These are phyloP conservation scores for Circinella minor DNA, from an alignment of 371 early-diverging fungal genomes.

Conservation along the genomic window DNA sequence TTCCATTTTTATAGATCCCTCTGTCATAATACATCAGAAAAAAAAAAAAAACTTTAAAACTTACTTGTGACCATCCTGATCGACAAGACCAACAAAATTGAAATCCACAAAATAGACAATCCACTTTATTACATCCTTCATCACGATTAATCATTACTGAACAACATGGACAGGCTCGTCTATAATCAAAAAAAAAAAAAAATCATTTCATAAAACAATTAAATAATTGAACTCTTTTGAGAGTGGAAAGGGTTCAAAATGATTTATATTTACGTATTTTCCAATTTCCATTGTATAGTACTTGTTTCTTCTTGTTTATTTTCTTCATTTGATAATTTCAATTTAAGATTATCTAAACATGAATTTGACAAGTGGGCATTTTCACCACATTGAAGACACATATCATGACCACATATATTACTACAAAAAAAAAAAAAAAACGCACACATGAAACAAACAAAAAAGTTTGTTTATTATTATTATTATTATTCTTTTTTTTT, in stretches of 20 bases:
- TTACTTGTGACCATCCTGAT: slow-evolving; percentile 46
- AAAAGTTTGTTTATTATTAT: no score
- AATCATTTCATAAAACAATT: background rate
- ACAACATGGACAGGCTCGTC: slow-evolving; percentile 74
- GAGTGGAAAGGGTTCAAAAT: no score
- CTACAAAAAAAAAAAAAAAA: no score
- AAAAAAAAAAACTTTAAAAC: no score
- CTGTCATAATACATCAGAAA: background rate
- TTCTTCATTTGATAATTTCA: slow-evolving; percentile 23
- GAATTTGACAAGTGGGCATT: slow-evolving; percentile 47
- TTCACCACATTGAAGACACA: slow-evolving; percentile 67
- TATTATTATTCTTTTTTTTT: no score
- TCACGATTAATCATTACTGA: slow-evolving; percentile 78
- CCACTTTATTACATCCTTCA: slow-evolving; percentile 83
- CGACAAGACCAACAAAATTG: slow-evolving; percentile 72
- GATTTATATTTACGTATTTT: slow-evolving; percentile 14
- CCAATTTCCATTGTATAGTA: slow-evolving; percentile 55
- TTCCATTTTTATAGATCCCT: background rate
- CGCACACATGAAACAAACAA: no score
- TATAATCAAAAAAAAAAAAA: slow-evolving; percentile 14
- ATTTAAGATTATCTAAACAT: slow-evolving; percentile 57
- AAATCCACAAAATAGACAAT: slow-evolving; percentile 75
- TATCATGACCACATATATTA: slow-evolving; percentile 37
- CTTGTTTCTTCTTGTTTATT: slow-evolving; percentile 28
- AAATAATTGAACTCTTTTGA: background rate